Base-by-base conservation (phyloP, 1,139 yeast species). In the Meyerozyma elateridarum region DNA sequence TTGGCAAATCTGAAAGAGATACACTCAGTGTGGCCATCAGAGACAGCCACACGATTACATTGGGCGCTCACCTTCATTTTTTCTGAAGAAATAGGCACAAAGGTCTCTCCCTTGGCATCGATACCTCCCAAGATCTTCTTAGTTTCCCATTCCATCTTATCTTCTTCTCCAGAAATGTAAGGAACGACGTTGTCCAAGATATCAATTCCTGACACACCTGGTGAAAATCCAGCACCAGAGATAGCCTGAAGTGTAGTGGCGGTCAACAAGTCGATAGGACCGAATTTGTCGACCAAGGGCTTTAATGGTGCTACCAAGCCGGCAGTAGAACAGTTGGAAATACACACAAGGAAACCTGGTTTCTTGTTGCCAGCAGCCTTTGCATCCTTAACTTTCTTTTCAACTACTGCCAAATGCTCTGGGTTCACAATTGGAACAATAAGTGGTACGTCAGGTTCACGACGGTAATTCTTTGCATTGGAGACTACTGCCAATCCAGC, bases 181-280 rank as follows among this genome's bases (percentile, higher is more conserved):
- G 99, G 99, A 35, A 91, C 87, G 46, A 91, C 73, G 64, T 91
- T 91, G 64, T 91, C 99, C 51, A 91, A 72, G 34, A 91, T 79
- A 54, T 91, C 97, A 62, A 91, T 89, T 39, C 95, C 93, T 17
- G 96, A 78, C 33, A 89, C 95, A 56, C 99, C 99, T 29, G 99
- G 99, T 9, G 96, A 85, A 60, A 85, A 91, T 2, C 99, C 99
- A 17, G 95, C 98, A 46, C 99, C 99, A 6, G 97, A 88, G 43
- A 91, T 85, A 28, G 98, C 98, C 61, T 91, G 99, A 61, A 91
- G 63, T 12, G 98, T 91, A 36, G 97, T 88, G 33, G 95, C 78
- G 20, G 95, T 81, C 49, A 89, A 73, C 20, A 81, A 73, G 40
- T 85, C 89, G 39, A 91, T 76, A 32, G 96, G 95, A 31, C 98